Base-by-base conservation (phyloP, 495 filamentous ascomycete genomes). In the Glonium stellatum region DNA sequence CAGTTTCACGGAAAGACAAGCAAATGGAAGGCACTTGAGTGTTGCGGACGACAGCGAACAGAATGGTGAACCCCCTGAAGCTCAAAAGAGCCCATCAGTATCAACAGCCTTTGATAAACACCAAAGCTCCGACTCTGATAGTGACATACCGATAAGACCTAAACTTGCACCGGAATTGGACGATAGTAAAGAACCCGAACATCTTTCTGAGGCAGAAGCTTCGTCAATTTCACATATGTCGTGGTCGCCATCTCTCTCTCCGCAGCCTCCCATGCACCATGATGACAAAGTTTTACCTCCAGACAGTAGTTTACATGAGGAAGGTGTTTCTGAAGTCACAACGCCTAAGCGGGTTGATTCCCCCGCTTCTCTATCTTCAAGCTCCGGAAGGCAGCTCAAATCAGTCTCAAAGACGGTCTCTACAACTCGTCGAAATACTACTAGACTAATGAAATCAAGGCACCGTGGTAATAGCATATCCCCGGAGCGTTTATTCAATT, bases 261-360 rank as follows among this genome's bases (percentile, higher is more conserved):
- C 57, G 4, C 15, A 37, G n/a, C 34, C 57, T 1, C 51, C 41
- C n/a, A n/a, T n/a, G 18, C 49, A 57, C 19, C 57, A 9, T 18
- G 12, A 21, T 19, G 25, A 10, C 4, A 48, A 3, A 13, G 50
- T 19, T 9, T 46, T 64, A 5, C 62, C 62, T 5, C 57, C 62
- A 4, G 62, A 64, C 34, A 55, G 49, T 21, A 64, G 62, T 57
- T 54, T 64, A 9, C 23, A 19, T 15, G 11, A 35, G 3, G 34
- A 19, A 51, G 18, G 11, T 13, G 36, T 21, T 19, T 11, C 25
- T 51, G 22, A 0, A n/a, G 12, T 37, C 22, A 18, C 35, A 34
- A 19, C 41, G 23, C 46, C 21, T 9, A 48, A 59, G n/a, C 49
- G 48, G 5, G 46, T 51, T 15, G 13, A n/a, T 21, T 5, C 37